Conservation (phyloP, 1,284 basidiomycete genomes). For the Rhodotorula sp. region DNA sequence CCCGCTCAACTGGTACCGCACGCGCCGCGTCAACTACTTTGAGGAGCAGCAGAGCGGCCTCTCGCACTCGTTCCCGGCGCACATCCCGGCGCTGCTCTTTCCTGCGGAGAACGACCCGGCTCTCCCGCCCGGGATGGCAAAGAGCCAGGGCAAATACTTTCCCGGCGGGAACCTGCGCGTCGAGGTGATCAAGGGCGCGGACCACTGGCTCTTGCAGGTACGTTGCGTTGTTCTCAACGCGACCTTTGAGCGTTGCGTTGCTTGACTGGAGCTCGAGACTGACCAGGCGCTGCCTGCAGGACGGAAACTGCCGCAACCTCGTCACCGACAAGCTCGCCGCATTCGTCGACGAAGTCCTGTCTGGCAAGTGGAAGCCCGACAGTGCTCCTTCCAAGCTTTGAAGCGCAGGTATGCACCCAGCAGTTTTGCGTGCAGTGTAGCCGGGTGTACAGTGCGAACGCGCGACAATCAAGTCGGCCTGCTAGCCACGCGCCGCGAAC, state of each 20-base stretch:
- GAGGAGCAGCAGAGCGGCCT: conserved; percentile 35
- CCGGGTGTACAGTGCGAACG: too few relatives aligned
- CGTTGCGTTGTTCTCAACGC: background rate
- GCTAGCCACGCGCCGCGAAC: too few relatives aligned
- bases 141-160: conserved; percentile 28
- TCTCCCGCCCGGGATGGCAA: conserved; percentile 39
- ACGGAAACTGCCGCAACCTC: conserved; percentile 16
- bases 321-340: conserved; percentile 23
- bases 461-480: background rate
- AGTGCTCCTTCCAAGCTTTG: background rate
- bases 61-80: conserved; percentile 28
- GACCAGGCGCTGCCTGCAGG: conserved; percentile 3
- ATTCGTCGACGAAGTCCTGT: conserved; percentile 20
- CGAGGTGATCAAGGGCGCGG: conserved; percentile 26
- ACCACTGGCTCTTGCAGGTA: conserved; percentile 42
- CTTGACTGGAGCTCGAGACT: background rate
- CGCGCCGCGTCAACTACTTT: conserved; percentile 26
- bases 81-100: conserved; percentile 41
- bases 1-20: conserved; percentile 43
- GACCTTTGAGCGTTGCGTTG: background rate
- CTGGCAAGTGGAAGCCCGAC: conserved; percentile 17
- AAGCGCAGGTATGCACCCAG: background rate
- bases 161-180: conserved; percentile 36
- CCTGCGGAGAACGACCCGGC: conserved; percentile 40
- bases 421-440: too few relatives aligned